Evolutionary conservation across 2,329 filamentous ascomycete species (phyloP).

Genomic region (Beauveria scarabaeidicola): DNA sequence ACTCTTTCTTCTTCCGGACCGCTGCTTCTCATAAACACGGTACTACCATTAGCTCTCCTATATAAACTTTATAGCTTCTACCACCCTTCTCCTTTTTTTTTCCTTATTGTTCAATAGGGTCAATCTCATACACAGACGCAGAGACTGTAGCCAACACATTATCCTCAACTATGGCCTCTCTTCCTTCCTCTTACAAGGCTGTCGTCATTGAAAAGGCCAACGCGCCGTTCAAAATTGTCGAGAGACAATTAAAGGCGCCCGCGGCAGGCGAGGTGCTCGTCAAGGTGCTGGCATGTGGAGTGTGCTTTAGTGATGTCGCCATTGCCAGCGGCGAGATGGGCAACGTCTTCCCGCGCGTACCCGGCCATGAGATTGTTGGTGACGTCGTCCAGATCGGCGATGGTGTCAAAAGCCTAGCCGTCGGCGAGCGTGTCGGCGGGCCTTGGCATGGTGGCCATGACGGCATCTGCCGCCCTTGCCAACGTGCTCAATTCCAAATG

Average conservation of each 20-base stretch:
- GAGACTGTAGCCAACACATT: no score
- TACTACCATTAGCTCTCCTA: neutral
- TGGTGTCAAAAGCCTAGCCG: slow-evolving; percentile 47
- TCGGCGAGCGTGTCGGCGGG: slow-evolving; percentile 59
- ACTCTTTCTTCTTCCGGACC: no score
- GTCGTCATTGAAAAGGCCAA: slow-evolving; percentile 49
- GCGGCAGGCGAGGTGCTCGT: slow-evolving; percentile 53
- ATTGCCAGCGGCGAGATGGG: slow-evolving; percentile 42
- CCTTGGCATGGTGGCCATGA: slow-evolving; percentile 62
- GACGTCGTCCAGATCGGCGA: slow-evolving; percentile 53
- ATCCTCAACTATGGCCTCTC: slow-evolving; percentile 21
- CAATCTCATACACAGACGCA: no score
- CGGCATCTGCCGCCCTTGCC: slow-evolving; percentile 49
- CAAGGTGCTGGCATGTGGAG: slow-evolving; percentile 63
- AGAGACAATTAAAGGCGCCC: slow-evolving; percentile 50
- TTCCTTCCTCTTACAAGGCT: slow-evolving; percentile 61
- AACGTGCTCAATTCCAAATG: slow-evolving; percentile 52
- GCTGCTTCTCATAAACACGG: no score
- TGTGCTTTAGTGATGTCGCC: slow-evolving; percentile 56
- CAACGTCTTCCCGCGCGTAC: slow-evolving; percentile 50
- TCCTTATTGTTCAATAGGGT: neutral
- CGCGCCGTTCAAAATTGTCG: slow-evolving; percentile 47
- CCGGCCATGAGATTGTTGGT: slow-evolving; percentile 66
- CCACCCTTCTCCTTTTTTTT: neutral
- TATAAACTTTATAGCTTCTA: neutral